Evolutionary conservation across 805 yeast genomes (phyloP), one percentile per base, ranked within the genome.

Genomic region (Starmerella cellae): DNA sequence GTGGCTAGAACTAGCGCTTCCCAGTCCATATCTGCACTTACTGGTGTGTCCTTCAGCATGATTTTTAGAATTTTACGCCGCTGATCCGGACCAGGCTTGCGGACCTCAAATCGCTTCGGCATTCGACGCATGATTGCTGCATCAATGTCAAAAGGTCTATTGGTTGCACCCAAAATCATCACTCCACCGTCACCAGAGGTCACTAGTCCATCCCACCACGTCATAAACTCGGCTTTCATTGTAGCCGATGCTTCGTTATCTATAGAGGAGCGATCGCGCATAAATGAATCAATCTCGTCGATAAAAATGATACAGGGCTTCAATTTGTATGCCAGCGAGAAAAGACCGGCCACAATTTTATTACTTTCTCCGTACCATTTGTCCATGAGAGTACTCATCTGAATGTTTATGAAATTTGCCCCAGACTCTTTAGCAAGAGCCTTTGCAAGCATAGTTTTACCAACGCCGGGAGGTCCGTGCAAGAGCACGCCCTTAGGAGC

Each of bases 281-380:
- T 67, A 57, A 88, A 85, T 5, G 96, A 83, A 64, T 88, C 98
- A 46, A 88, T 91, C 61, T 88, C 98, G 63, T 88, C 98, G 46
- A 88, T 83, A 61, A 88, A 88, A 37, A 88, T 77, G 49, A 88
- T 91, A 60, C 96, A 85, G 2, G 98, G 98, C 60, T 84, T 84
- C 33, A 88, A 69, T 57, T 91, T 88, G 46, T 73, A 69, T 3
- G 96, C 97, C 43, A 88, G 68, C 6, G 95, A 78, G 59, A 88
- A 88, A 28, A 88, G 74, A 1, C 95, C 97, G 51, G 87, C 94
- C 1, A 84, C 91, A 38, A 87, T 76, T 64, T 91, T 91, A 61
- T 91, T 88, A 23, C 88, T 76, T 62, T 88, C 97, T 14, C 98
- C 98, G 58, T 83, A 88, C 94, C 95, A 88, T 62, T 88, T 88